A percentile compares a stretch with the other conserved stretches of the same genome.
These are phyloP conservation scores for Eimeria acervulina DNA, from an alignment of 169 alveolate genomes.

Conservation along the genomic window DNA sequence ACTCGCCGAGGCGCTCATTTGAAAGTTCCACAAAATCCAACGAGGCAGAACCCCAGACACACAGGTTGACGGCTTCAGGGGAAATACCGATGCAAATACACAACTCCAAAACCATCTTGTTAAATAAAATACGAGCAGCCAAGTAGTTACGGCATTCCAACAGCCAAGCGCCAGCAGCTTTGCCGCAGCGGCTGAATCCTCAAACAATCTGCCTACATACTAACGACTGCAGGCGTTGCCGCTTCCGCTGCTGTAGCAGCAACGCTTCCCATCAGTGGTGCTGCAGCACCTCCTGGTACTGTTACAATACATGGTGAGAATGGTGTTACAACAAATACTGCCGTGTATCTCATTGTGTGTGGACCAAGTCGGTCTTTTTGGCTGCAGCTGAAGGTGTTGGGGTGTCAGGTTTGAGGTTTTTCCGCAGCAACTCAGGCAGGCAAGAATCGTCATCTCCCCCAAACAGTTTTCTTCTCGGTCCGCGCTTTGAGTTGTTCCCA, in stretches of 20 bases:
- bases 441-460: constrained; percentile 76
- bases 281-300: constrained; percentile 23
- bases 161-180: background rate
- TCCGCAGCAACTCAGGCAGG: constrained; percentile 62
- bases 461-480: constrained; percentile 64
- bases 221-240: background rate
- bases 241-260: background rate
- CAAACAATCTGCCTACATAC: background rate
- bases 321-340: background rate
- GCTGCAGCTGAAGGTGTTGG: constrained; percentile 76
- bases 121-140: background rate
- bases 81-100: background rate
- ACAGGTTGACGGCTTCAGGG: background rate
- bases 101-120: constrained; percentile 1
- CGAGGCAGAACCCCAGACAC: background rate
- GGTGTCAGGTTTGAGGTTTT: constrained; percentile 46
- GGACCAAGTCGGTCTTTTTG: constrained; percentile 17
- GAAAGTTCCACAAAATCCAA: background rate
- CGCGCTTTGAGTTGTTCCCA: constrained; percentile 14
- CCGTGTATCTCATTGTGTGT: constrained; percentile 11
- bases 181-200: background rate
- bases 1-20: background rate
- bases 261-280: background rate
- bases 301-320: background rate
- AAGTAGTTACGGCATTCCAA: background rate